Base-by-base conservation (phyloP, 331 rosid genomes). In the Erythrophleum ivorense region DNA sequence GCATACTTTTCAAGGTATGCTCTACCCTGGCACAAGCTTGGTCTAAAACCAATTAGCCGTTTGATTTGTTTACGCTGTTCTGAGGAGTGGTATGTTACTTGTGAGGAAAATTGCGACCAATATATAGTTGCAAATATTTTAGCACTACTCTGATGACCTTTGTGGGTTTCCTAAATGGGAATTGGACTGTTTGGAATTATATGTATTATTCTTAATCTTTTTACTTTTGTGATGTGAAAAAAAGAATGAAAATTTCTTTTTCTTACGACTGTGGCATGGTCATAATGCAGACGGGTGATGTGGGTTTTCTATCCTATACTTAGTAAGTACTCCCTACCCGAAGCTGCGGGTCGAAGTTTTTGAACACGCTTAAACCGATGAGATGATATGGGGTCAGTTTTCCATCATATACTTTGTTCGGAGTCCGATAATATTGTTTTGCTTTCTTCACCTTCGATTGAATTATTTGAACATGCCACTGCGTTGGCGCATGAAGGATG, bases 161-260 rank as follows among this genome's bases (percentile, higher is more conserved):
- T 59, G 65, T 24, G 7, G 66, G 66, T 59, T 59, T 29, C 40
- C 38, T 3, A 53, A 54, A 18, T 66, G 33, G 73, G 54, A 10
- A 52, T 52, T 9, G 64, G 65, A 65, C 50, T 18, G n/a, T n/a
- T n/a, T n/a, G 43, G n/a, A 73, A 15, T 31, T 80, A 13, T 58
- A 55, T 55, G 36, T 70, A 16, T 54, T 58, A 41, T 68, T 48
- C 9, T 48, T 38, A 3, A 1, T 21, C 29, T 78, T 67, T 29
- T 55, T 38, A 48, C 3, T 19, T 38, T 9, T 19, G 16, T 19
- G 49, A 31, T 45, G 45, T 18, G 50, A 12, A 31, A 34, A 60
- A 60, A 46, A 13, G 41, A n/a, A 31, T 6, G 11, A 2, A 63
- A 31, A 14, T 63, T 7, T 46, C 21, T 13, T 24, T 46, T 71